These are phyloP conservation scores for Bifiguratus adelaidae DNA, from an alignment of 192 early-diverging fungal species.

Conservation along the genomic window DNA sequence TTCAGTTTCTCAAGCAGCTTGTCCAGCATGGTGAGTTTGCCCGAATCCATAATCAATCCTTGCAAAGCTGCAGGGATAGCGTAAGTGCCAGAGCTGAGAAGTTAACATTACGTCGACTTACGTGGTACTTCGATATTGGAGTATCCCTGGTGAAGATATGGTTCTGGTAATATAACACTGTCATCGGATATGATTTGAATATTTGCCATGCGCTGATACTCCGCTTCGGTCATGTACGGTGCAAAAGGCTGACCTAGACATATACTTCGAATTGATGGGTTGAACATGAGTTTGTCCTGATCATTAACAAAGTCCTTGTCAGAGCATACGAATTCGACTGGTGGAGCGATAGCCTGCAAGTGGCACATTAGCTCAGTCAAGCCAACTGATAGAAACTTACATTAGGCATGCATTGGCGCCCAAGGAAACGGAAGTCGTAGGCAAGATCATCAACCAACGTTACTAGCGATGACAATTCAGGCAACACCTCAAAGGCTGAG, in stretches of 20 bases:
- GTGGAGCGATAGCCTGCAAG: constrained; percentile 46
- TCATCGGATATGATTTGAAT: too few relatives aligned
- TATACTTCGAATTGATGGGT: constrained; percentile 19
- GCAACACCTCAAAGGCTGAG: too few relatives aligned
- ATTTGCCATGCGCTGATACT: too few relatives aligned
- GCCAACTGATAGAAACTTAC: constrained; percentile 8
- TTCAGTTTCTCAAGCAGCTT: constrained; percentile 59
- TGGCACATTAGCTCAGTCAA: constrained; percentile 38
- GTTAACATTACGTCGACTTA: too few relatives aligned
- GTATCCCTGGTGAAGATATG: constrained; percentile 34
- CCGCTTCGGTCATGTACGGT: constrained; percentile 3
- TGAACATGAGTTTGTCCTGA: constrained; percentile 31
- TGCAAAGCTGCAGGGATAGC: constrained; percentile 36
- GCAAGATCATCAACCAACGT: too few relatives aligned
- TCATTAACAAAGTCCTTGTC: constrained; percentile 50
- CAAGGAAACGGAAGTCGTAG: too few relatives aligned
- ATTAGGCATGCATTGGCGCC: too few relatives aligned
- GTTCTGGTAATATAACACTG: constrained; percentile 27
- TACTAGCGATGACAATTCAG: too few relatives aligned
- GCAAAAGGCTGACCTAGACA: constrained; percentile 24
- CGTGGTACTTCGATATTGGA: constrained; percentile 59
- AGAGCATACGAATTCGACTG: constrained; percentile 47
- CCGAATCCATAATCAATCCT: constrained; percentile 69
- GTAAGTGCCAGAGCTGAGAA: too few relatives aligned
- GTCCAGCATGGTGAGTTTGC: constrained; percentile 66